Percentiles rank a stretch among this genome's conserved stretches.
Conservation (phyloP, 1,284 basidiomycete genomes). For the Chiua sp. region DNA sequence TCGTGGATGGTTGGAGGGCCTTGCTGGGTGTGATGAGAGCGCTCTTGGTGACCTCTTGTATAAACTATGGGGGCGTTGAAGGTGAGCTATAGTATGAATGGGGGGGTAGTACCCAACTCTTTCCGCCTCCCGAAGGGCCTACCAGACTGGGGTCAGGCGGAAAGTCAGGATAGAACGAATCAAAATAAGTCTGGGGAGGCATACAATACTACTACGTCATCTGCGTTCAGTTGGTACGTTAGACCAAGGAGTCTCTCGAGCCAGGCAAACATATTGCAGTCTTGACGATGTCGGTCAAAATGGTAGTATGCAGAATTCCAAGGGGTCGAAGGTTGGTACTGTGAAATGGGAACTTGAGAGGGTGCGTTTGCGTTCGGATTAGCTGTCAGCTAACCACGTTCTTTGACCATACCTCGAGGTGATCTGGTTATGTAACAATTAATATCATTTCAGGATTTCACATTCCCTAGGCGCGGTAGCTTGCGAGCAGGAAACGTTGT, state of each 20-base stretch:
- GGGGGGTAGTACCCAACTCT: slow-evolving; percentile 20
- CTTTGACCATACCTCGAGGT: too few relatives aligned
- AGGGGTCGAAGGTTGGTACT: too few relatives aligned
- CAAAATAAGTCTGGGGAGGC: not conserved
- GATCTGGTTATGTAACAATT: too few relatives aligned
- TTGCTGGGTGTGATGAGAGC: not conserved
- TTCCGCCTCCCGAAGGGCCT: slow-evolving; percentile 25
- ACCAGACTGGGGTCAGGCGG: slow-evolving; percentile 16
- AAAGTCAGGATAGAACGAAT: slow-evolving; percentile 7
- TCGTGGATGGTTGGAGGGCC: slow-evolving; percentile 1
- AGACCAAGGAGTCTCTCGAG: not conserved
- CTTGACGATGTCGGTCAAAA: not conserved
- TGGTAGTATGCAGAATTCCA: not conserved
- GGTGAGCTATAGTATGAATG: not conserved
- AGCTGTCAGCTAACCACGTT: too few relatives aligned
- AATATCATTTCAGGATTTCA: too few relatives aligned
- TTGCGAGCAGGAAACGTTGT: too few relatives aligned
- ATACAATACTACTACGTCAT: slow-evolving; percentile 30
- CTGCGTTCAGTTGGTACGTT: not conserved
- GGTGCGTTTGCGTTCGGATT: too few relatives aligned
- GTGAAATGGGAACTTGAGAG: too few relatives aligned
- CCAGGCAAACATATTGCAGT: not conserved
- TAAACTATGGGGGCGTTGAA: slow-evolving; percentile 12
- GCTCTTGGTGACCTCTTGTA: slow-evolving; percentile 8
- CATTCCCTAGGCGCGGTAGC: too few relatives aligned